phyloP scores from a whole-genome alignment of 371 early-diverging fungal genomes.

The Neoconidiobolus thromboides region DNA sequence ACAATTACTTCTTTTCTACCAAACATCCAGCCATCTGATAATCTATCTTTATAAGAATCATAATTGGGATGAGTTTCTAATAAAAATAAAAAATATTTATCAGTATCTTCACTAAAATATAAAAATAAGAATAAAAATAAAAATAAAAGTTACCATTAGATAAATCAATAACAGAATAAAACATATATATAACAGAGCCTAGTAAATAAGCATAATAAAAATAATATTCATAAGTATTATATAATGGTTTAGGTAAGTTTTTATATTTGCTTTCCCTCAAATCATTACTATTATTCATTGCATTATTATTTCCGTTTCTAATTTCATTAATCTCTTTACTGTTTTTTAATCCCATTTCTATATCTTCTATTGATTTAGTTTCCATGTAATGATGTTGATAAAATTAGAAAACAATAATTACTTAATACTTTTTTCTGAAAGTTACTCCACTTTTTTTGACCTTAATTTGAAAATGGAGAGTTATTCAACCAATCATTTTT shows the following conservation, averaged over 20 bases:
- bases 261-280: too few species aligned
- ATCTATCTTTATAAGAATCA: background rate
- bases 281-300: too few species aligned
- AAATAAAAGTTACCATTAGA: conserved; percentile 15
- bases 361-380: too few species aligned
- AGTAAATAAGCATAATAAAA: conserved; percentile 41
- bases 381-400: too few species aligned
- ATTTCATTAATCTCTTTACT: too few species aligned
- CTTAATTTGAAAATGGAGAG: too few species aligned
- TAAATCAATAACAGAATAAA: conserved; percentile 20
- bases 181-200: conserved; percentile 38
- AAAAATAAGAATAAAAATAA: conserved; percentile 24
- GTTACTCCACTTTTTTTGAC: too few species aligned
- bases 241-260: conserved; percentile 11
- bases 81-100: background rate
- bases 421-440: too few species aligned
- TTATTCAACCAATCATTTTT: too few species aligned
- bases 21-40: conserved; percentile 37
- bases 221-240: conserved; percentile 43
- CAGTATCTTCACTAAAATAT: background rate
- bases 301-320: too few species aligned
- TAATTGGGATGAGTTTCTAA: conserved; percentile 9
- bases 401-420: too few species aligned
- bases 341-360: too few species aligned
- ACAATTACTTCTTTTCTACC: conserved; percentile 23